phyloP scores from a whole-genome alignment of 805 yeast species.

The Zygosaccharomyces lentus region DNA sequence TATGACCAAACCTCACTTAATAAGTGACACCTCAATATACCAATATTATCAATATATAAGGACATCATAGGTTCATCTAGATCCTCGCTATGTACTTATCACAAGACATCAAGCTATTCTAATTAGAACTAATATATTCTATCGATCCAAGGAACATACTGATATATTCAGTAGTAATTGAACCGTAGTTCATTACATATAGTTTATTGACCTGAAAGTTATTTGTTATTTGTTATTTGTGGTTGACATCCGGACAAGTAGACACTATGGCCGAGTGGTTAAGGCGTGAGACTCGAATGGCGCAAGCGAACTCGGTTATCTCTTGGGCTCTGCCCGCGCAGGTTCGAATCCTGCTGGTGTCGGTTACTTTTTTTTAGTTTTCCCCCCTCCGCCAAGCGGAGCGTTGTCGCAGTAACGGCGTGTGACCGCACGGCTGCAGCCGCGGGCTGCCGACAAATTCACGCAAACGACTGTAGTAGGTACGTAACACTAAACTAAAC shows the following conservation, averaged over 20 bases:
- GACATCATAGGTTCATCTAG: not conserved
- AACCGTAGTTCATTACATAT: no score
- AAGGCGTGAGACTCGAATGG: conserved; percentile 70
- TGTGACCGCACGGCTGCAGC: not conserved
- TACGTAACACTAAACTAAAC: no score
- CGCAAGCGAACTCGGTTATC: conserved; percentile 35
- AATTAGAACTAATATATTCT: no score
- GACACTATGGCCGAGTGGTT: conserved; percentile 73
- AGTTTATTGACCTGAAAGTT: no score
- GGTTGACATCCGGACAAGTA: not conserved
- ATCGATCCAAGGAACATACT: no score
- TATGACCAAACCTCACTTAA: no score
- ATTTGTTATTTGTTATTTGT: no score
- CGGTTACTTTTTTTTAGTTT: conserved; percentile 35
- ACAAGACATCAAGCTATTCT: no score
- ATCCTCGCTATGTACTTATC: no score
- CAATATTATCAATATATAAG: not conserved
- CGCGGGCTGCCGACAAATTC: not conserved
- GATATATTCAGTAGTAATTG: no score
- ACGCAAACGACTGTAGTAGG: no score
- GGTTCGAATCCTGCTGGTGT: conserved; percentile 78
- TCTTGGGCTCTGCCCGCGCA: conserved; percentile 75
- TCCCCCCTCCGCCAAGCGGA: not conserved
- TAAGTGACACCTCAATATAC: no score
- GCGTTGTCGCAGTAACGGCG: not conserved